Evolutionary conservation across 768 basidiomycete genomes (phyloP), one percentile per base, ranked within the genome.

Genomic region (Suillus americanus): DNA sequence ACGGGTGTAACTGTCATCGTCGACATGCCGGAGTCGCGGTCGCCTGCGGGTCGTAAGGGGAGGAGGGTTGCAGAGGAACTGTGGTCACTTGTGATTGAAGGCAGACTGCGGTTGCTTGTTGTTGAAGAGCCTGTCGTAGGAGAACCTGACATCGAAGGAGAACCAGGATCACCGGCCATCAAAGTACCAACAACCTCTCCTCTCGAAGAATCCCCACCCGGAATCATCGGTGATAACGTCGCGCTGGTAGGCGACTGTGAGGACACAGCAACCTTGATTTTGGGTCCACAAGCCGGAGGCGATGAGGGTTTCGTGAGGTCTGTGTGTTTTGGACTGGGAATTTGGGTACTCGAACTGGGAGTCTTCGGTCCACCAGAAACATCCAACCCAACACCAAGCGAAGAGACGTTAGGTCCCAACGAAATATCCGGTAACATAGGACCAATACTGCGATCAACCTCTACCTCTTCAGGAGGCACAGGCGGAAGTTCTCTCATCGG

Each of bases 1-100:
- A 74, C 77, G 5, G 74, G 62, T 4, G 77, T 79, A 9, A 86
- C 81, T 3, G 85, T 86, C 20, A 77, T 72, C 14, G 72, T 78
- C 8, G 80, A 80, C 61, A 83, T 40, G n/a, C 60, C 68, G 8
- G 75, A 76, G 61, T 77, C 73, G 16, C 75, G 75, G n/a, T 75
- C 74, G 30, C 69, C 62, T 1, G 69, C 30, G n/a, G 60, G 43
- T 33, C 65, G 68, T 28, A 23, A 35, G 41, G 71, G 67, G 28
- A 62, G 64, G 23, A 72, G 68, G n/a, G 67, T 62, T 28, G 67
- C 68, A 23, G 75, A 70, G 1, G 76, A 71, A 41, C 12, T 20
- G 10, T 0, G 57, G 35, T 40, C 25, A 25, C 18, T 28, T 10
- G 37, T 57, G 6, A 3, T 14, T 37, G 23, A 56, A 23, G 55